A percentile compares a stretch with the other conserved stretches of the same genome.
phyloP scores from a whole-genome alignment of 176 grass and related monocot species.

The Juncus effusus region DNA sequence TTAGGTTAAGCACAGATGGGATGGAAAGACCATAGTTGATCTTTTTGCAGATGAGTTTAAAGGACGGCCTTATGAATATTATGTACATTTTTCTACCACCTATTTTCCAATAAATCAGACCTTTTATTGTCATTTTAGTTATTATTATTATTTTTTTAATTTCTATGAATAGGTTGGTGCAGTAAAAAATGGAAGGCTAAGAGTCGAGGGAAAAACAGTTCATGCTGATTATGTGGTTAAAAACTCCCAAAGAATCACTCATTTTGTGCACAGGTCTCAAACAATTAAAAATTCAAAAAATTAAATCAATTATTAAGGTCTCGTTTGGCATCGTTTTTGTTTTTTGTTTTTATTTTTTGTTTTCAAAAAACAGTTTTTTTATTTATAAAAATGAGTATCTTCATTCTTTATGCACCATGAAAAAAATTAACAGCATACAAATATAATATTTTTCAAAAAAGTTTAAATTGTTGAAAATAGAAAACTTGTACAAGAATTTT shows the following conservation, averaged over 20 bases:
- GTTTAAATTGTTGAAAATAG: too few species aligned
- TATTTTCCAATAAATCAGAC: neutral
- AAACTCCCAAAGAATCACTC: conserved; percentile 87
- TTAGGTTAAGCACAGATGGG: conserved; percentile 94
- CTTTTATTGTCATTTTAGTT: conserved; percentile 2
- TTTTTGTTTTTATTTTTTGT: too few species aligned
- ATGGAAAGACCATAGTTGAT: conserved; percentile 88
- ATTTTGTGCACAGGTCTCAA: conserved; percentile 81
- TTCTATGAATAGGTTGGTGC: conserved; percentile 51
- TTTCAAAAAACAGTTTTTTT: too few species aligned
- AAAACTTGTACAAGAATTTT: too few species aligned
- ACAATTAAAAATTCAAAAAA: too few species aligned
- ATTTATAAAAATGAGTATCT: too few species aligned
- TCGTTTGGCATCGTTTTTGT: too few species aligned
- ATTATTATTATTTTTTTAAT: neutral
- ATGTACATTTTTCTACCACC: conserved; percentile 41
- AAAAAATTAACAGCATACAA: too few species aligned
- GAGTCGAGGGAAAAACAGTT: conserved; percentile 82
- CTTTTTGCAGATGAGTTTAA: conserved; percentile 96
- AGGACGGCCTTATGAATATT: conserved; percentile 67
- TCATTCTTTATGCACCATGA: too few species aligned
- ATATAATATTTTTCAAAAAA: too few species aligned
- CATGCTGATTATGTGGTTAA: conserved; percentile 44
- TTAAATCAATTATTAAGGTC: too few species aligned
- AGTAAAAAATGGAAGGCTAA: conserved; percentile 75